Base-by-base conservation (phyloP, 176 grass and related monocot genomes). In the maize (Zea mays) region DNA sequence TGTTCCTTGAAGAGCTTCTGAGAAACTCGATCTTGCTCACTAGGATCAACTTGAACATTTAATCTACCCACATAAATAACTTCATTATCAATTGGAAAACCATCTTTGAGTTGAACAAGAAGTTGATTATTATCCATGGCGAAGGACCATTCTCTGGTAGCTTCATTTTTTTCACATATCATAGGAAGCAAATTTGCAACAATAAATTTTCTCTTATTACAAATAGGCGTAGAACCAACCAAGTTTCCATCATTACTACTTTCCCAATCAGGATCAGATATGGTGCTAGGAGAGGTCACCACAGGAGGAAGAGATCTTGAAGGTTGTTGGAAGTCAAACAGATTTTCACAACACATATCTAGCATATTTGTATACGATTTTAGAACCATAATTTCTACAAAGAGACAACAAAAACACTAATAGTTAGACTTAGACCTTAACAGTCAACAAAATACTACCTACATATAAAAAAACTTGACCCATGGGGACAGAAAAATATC, bases 121-220 rank as follows among this genome's bases (percentile, higher is more conserved):
- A 95, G 76, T 54, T 85, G 72, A 82, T 89, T 85, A 43, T 89
- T 84, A 85, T 95, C 92, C 80, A 75, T 61, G 7, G 89, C 61
- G 39, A 95, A 95, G 63, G 57, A 87, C 92, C 83, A 95, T 57
- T 74, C 43, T 68, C 86, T 65, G 63, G 77, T 84, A 72, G 56
- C 52, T 86, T 90, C 73, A 86, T 95, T 86, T 83, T 86, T 91
- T 4, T 34, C 60, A 65, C 83, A 76, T 44, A 80, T 85, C 43
- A 95, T 21, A 73, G 92, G 89, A 79, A 95, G 92, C 41, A 87
- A 89, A 45, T 95, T 95, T 33, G 92, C 84, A 56, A 89, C 86
- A 72, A 95, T 76, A 41, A 95, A 84, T 84, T 91, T 95, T 39
- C 86, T 90, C 64, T 87, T 16, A 1, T 8, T 42, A 15, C 47